These are phyloP conservation scores for Primulina tabacum DNA, from an alignment of 257 asterid genomes.

Conservation along the genomic window DNA sequence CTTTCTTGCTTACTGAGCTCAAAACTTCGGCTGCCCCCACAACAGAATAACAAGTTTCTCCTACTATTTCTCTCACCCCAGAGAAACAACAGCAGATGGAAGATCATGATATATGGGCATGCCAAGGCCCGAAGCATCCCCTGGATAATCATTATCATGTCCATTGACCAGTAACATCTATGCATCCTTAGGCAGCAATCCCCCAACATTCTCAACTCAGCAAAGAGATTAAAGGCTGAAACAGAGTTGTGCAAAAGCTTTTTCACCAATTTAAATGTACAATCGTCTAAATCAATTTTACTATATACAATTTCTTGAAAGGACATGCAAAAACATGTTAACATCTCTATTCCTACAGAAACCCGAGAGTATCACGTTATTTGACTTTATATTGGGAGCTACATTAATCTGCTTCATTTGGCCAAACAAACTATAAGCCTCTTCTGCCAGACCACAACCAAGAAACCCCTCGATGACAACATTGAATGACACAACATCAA, in stretches of 20 bases:
- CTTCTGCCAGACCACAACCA: constrained; percentile 38
- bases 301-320: constrained; percentile 48
- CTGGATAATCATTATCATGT: constrained; percentile 5
- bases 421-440: constrained; percentile 50
- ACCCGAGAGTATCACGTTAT: constrained; percentile 48
- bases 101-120: constrained; percentile 35
- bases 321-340: constrained; percentile 35
- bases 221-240: constrained; percentile 23
- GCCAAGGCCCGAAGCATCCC: not conserved
- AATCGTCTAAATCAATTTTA: constrained; percentile 38
- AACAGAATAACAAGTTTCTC: constrained; percentile 17
- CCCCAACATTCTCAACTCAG: constrained; percentile 33
- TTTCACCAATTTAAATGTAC: constrained; percentile 32
- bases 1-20: not conserved
- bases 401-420: constrained; percentile 56
- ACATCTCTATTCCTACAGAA: constrained; percentile 46
- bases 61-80: constrained; percentile 27
- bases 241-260: constrained; percentile 26
- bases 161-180: constrained; percentile 11
- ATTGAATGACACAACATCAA: constrained; percentile 59
- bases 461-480: constrained; percentile 53
- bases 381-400: constrained; percentile 42
- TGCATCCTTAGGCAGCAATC: constrained; percentile 37
- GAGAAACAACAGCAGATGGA: constrained; percentile 33
- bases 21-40: not conserved